Percentiles rank a stretch among this genome's conserved stretches.
These are phyloP conservation scores for Vachellia pachyceras DNA, from an alignment of 306 rosid species.

Conservation along the genomic window DNA sequence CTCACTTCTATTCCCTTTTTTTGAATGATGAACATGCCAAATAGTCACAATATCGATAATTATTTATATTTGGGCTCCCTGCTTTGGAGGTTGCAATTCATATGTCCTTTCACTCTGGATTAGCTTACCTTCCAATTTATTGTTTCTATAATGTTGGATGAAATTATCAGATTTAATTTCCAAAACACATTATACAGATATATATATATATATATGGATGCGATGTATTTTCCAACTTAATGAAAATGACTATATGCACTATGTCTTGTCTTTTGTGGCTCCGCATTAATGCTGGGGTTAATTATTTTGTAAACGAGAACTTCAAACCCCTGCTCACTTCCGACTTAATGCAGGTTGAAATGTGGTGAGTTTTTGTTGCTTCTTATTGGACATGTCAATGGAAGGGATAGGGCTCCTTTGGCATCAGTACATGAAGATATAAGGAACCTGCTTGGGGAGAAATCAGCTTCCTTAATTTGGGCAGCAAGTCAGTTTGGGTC, in stretches of 20 bases:
- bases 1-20: constrained; percentile 16
- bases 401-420: constrained; percentile 74
- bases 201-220: no score
- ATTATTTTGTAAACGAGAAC: neutral
- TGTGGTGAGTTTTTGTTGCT: constrained; percentile 92
- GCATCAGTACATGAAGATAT: constrained; percentile 85
- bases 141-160: constrained; percentile 7
- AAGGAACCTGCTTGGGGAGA: constrained; percentile 87
- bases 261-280: neutral
- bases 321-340: neutral
- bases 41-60: constrained; percentile 12
- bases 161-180: neutral
- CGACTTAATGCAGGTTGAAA: constrained; percentile 62
- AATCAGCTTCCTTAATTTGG: constrained; percentile 96
- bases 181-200: neutral
- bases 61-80: constrained; percentile 14
- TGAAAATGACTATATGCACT: neutral
- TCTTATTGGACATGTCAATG: constrained; percentile 88
- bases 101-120: neutral
- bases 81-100: constrained; percentile 11
- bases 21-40: neutral
- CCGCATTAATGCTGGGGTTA: neutral
- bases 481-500: constrained; percentile 97
- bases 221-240: neutral
- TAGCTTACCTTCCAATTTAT: constrained; percentile 25